Percentiles rank a stretch among this genome's conserved stretches.
Conservation (phyloP, 139 green algal genomes). For the Mesotaenium endlicherianum region DNA sequence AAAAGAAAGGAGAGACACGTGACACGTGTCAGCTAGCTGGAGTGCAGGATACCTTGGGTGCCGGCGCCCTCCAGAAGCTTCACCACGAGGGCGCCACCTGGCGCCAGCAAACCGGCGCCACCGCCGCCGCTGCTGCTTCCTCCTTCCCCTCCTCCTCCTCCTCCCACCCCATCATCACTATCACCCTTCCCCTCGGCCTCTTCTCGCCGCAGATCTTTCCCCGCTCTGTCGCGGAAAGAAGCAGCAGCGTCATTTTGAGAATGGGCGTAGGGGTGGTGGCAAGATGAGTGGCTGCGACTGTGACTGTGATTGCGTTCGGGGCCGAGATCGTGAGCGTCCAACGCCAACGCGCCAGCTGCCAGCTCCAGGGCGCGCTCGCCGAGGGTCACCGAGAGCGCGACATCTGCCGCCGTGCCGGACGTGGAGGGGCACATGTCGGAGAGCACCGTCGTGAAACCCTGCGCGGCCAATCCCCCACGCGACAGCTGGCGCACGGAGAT, state of each 20-base stretch:
- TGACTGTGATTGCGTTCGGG: neutral
- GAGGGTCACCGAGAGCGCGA: neutral
- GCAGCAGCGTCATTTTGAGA: no score
- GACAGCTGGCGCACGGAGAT: no score
- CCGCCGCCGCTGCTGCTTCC: neutral
- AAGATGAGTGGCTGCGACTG: neutral
- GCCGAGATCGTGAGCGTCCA: neutral
- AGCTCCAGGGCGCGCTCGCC: neutral
- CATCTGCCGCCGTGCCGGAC: neutral
- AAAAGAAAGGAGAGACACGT: no score
- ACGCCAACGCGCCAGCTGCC: neutral
- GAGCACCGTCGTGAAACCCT: conserved; percentile 9
- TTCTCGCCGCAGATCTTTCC: neutral
- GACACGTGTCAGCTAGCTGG: no score
- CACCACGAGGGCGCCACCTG: neutral
- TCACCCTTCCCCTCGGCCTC: neutral
- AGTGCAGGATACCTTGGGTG: conserved; percentile 19
- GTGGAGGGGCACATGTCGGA: conserved; percentile 3
- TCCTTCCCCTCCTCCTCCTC: neutral
- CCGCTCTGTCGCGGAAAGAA: no score
- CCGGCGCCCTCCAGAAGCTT: conserved; percentile 9
- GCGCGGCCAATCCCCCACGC: no score
- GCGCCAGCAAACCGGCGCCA: neutral
- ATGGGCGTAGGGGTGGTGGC: no score
- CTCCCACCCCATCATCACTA: neutral